Evolutionary conservation across 2,329 filamentous ascomycete genomes (phyloP), one percentile per base, ranked within the genome.

Genomic region (Ascochyta clinopodiicola): DNA sequence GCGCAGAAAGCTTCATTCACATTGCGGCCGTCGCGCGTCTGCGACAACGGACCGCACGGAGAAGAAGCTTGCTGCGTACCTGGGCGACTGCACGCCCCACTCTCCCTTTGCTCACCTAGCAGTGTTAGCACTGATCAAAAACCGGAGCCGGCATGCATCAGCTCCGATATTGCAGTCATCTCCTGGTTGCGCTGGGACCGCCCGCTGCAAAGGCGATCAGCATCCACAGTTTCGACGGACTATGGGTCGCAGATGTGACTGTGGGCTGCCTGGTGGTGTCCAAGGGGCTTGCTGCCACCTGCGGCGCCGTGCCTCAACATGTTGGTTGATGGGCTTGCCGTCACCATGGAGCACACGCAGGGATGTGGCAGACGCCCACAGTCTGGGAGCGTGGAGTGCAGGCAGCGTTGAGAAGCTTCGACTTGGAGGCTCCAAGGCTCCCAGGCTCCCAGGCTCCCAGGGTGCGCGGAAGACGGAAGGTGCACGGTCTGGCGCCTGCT

Each of bases 161-260:
- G 63, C 56, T 60, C 64, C 59, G 57, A 50, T 46, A 51, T 57
- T 51, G 57, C 56, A 56, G 56, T 60, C 58, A 61, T 50, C 52
- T 60, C 51, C 51, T 60, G 49, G 55, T 47, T 46, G 52, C 54
- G 56, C 51, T 56, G 54, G 55, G 57, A 56, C 40, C 57, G 50
- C 53, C 63, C 61, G 57, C 63, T 72, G 71, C 70, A 73, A 67
- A 68, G 69, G 64, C 66, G 69, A 73, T 74, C 69, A 60, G 51
- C 61, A 50, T 50, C 46, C 56, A 56, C 52, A 47, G 24, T 44
- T 34, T 35, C 38, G 17, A 44, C 45, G 36, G 39, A 22, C 32
- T 25, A 27, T 44, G 44, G 45, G 24, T 42, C 29, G 39, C 35
- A 32, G 37, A 39, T 15, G 24, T 43, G 46, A 25, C 29, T 3